Conservation (phyloP, 768 basidiomycete genomes). For the Rhodotorula graminis region DNA sequence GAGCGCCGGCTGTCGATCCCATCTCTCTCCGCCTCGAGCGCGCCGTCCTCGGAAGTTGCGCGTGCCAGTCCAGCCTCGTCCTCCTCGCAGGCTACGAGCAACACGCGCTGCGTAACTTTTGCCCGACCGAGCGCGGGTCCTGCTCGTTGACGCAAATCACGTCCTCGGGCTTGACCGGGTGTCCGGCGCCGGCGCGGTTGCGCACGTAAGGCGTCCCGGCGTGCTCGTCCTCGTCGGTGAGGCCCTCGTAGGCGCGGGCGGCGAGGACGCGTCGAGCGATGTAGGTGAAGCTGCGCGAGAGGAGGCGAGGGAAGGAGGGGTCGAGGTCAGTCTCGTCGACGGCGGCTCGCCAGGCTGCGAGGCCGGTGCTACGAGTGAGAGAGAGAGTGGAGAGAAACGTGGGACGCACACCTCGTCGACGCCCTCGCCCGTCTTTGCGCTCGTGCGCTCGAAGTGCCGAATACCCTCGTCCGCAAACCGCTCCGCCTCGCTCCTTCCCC, state of each 20-base stretch:
- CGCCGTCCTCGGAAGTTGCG: neutral
- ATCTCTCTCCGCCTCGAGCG: neutral
- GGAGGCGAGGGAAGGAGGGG: neutral
- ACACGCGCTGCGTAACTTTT: conserved; percentile 11
- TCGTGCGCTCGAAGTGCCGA: conserved; percentile 17
- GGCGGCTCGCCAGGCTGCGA: rapidly evolving
- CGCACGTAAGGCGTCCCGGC: neutral
- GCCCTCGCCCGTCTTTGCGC: conserved; percentile 22
- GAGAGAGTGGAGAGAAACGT: too few species aligned
- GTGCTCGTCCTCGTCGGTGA: conserved; percentile 2
- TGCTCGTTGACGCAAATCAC: conserved; percentile 18
- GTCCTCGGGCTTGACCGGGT: neutral
- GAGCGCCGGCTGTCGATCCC: too few species aligned
- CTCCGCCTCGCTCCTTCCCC: neutral
- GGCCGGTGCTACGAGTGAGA: neutral
- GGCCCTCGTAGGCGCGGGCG: neutral
- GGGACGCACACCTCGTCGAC: conserved; percentile 20
- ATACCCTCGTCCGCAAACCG: conserved; percentile 8
- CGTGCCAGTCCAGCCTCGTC: too few species aligned
- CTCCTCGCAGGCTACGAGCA: conserved; percentile 2
- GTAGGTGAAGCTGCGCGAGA: conserved; percentile 15
- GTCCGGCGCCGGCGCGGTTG: neutral
- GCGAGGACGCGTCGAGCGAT: conserved; percentile 3
- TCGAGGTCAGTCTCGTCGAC: neutral
- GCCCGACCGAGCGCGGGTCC: neutral